Base-by-base conservation (phyloP, 306 rosid genomes). In the Quercus bicolor region DNA sequence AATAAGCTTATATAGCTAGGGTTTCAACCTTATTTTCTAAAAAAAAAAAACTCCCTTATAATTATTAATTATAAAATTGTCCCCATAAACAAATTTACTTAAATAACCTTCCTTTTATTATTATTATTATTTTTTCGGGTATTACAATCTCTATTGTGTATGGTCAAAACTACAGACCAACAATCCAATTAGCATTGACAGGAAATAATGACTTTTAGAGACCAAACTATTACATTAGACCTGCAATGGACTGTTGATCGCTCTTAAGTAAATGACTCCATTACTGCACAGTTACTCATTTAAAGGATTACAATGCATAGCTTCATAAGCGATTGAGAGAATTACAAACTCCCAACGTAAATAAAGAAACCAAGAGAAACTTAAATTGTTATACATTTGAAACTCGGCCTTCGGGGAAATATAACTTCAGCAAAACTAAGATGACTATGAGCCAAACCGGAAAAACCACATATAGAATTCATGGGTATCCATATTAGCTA, bases 191-290 rank as follows among this genome's bases (percentile, higher is more conserved):
- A 7, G 20, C 75, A 70, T 74, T 48, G 45, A 31, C n/a, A 20
- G n/a, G 19, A 56, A 70, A 80, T 70, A 20, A 60, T 9, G 70
- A 68, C 10, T 69, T 70, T 23, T 37, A 64, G 48, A 34, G 65
- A 79, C 77, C 84, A 66, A 45, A 73, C 72, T 80, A 68, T 61
- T 60, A 21, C 61, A 24, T 23, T 54, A 74, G 69, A 75, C 75
- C 48, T 45, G 71, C 60, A 56, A 53, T 43, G 51, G 59, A 68
- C 56, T 56, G 66, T 37, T 64, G 75, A 28, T 14, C 48, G 73
- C 34, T 70, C 75, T 45, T 16, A 74, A 8, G 80, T 84, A 62
- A 26, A 62, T 62, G 28, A 28, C 8, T 26, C 68, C 37, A 53
- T 75, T 59, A 78, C 71, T 26, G 33, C 15, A 70, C 65, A 8